A percentile compares a stretch with the other conserved stretches of the same genome.
phyloP scores from a whole-genome alignment of 176 grass and related monocot species.

The Melocanna baccifera region DNA sequence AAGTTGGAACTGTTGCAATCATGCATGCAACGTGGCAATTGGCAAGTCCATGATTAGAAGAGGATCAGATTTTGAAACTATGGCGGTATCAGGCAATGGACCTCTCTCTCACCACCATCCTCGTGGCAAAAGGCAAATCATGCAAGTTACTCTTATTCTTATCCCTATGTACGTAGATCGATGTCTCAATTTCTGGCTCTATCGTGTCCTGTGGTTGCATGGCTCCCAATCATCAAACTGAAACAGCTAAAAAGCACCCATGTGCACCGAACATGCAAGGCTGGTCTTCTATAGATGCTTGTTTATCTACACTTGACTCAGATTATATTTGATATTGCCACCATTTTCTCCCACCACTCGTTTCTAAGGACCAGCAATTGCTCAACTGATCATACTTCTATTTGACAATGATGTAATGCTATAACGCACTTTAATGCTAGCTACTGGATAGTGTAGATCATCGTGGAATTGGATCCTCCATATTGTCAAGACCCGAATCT shows the following conservation, averaged over 20 bases:
- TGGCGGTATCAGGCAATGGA: not conserved
- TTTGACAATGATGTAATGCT: not conserved
- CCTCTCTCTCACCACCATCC: not conserved
- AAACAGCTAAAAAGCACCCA: conserved; percentile 7
- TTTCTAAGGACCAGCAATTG: too few species aligned
- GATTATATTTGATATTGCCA: not conserved
- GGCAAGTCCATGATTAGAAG: not conserved
- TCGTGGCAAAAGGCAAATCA: not conserved
- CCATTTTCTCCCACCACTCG: not conserved
- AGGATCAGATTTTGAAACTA: not conserved
- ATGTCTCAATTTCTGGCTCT: not conserved
- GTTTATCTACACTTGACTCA: not conserved
- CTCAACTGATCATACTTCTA: not conserved
- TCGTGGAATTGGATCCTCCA: too few species aligned
- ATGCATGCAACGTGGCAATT: not conserved
- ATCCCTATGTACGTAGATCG: not conserved
- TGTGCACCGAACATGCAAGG: not conserved
- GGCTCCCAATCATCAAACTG: not conserved
- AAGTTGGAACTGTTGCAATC: not conserved
- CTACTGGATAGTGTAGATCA: not conserved
- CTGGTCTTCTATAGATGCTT: not conserved
- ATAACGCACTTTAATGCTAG: not conserved
- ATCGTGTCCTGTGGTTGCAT: not conserved
- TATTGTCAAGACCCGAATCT: too few species aligned
- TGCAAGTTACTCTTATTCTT: not conserved